These are phyloP conservation scores for Aspergillus sp. DNA, from an alignment of 2,329 filamentous ascomycete species.

Conservation along the genomic window DNA sequence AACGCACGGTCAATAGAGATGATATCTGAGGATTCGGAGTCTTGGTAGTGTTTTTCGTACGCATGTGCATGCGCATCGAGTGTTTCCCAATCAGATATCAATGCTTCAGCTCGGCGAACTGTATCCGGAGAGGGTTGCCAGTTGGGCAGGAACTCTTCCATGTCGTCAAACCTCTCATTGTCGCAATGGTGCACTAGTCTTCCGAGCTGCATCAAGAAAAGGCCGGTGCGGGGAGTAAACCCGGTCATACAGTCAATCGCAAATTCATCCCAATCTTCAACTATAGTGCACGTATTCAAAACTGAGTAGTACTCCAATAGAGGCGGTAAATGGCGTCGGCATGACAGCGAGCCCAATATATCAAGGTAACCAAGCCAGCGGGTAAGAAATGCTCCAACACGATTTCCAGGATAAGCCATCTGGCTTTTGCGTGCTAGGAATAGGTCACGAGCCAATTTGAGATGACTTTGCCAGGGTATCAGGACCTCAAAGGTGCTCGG, in stretches of 20 bases:
- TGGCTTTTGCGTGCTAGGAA: slow-evolving; percentile 66
- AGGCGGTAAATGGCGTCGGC: slow-evolving; percentile 55
- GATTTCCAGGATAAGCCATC: slow-evolving; percentile 54
- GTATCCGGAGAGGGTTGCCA: slow-evolving; percentile 61
- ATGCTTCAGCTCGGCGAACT: slow-evolving; percentile 56
- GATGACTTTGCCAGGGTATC: slow-evolving; percentile 77
- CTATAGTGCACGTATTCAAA: slow-evolving; percentile 48
- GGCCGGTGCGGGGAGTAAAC: slow-evolving; percentile 70
- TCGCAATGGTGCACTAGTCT: slow-evolving; percentile 70
- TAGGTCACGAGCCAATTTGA: slow-evolving; percentile 72
- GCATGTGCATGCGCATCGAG: slow-evolving; percentile 47
- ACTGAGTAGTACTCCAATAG: slow-evolving; percentile 52
- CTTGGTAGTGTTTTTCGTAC: slow-evolving; percentile 40
- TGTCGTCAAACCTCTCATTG: slow-evolving; percentile 59
- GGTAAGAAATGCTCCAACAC: slow-evolving; percentile 69
- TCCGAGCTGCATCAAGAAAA: slow-evolving; percentile 70
- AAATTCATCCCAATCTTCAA: slow-evolving; percentile 60
- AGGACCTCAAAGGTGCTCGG: slow-evolving; percentile 78
- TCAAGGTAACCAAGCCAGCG: slow-evolving; percentile 85
- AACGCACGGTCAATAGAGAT: slow-evolving; percentile 74
- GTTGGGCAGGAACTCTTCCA: slow-evolving; percentile 49
- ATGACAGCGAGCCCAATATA: slow-evolving; percentile 70
- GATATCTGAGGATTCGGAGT: slow-evolving; percentile 47
- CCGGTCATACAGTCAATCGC: slow-evolving; percentile 79
- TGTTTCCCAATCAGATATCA: slow-evolving; percentile 62